Conservation (phyloP, 805 yeast genomes). For the Candida silvatica region DNA sequence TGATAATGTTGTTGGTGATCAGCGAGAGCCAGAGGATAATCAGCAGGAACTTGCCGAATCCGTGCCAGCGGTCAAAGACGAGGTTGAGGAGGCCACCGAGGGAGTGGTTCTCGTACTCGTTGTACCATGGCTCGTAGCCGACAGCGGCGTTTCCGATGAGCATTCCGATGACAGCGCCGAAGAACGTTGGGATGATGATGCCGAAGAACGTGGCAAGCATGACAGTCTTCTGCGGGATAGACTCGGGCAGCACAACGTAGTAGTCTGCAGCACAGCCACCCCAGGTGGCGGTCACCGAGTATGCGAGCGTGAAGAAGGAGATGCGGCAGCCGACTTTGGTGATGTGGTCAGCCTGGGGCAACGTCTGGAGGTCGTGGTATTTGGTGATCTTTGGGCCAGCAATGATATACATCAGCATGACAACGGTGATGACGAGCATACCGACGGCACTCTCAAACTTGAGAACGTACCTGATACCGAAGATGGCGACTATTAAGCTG, state of each 20-base stretch:
- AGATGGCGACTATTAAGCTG: conserved; percentile 60
- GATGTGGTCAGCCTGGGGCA: conserved; percentile 7
- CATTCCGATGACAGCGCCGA: conserved; percentile 69
- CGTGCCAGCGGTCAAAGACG: conserved; percentile 64
- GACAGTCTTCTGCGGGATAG: conserved; percentile 44
- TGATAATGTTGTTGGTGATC: conserved; percentile 74
- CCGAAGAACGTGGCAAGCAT: conserved; percentile 59
- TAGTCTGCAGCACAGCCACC: conserved; percentile 83
- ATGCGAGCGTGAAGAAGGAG: conserved; percentile 62
- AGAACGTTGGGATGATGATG: conserved; percentile 60
- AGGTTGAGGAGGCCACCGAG: conserved; percentile 68
- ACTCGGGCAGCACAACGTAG: conserved; percentile 72
- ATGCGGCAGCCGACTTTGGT: conserved; percentile 62
- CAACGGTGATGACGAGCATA: conserved; percentile 59
- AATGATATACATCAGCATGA: conserved; percentile 58
- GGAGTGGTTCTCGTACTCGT: conserved; percentile 48
- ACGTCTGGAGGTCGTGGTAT: conserved; percentile 29
- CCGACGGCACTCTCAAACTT: conserved; percentile 61
- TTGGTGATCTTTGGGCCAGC: conserved; percentile 33
- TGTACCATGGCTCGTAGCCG: conserved; percentile 46
- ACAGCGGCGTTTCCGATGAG: conserved; percentile 62
- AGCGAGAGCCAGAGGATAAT: conserved; percentile 64
- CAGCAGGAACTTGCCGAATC: conserved; percentile 69
- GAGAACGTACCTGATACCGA: conserved; percentile 69
- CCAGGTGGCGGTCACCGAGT: conserved; percentile 84